Evolutionary conservation across 2,329 filamentous ascomycete species (phyloP), one percentile per base, ranked within the genome.

Genomic region (Fusarium xylarioides): DNA sequence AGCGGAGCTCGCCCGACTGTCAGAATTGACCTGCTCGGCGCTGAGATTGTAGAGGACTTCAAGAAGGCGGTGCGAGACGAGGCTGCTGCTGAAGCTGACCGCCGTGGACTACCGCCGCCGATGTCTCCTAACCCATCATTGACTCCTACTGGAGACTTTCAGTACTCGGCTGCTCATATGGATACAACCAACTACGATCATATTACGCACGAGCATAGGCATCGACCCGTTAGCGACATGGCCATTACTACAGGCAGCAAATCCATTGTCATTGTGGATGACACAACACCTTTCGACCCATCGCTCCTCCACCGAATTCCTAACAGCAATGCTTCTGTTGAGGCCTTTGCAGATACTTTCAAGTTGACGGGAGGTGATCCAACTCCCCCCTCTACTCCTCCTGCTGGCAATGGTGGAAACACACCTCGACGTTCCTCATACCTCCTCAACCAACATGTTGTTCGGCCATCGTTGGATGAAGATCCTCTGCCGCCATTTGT

Each of bases 241-340:
- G 88, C 82, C 11, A 89, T 95, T 49, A 96, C 94, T 0, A 86
- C 87, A 16, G 93, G 94, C n/a, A 97, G 94, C 85, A 92, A 95
- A 78, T 97, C 94, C 0, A 97, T 97, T 73, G 88, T 97, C 62
- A 97, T 97, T 77, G 90, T 97, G 40, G 93, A 97, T 66, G 90
- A 90, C 37, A 92, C 91, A 1, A 74, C 87, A 21, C 83, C 86
- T 1, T 82, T 84, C 10, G 83, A 89, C 14, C 80, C 86, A n/a
- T 82, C 86, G 2, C 74, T 83, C 15, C 88, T 90, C 14, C 87
- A 85, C 14, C 84, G 84, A 38, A 84, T 85, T 26, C 77, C 88
- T 12, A 80, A 81, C 5, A 81, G 80, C 7, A 79, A 83, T 60
- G 81, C 82, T 16, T 89, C 88, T 4, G 81, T 86, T 3, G 88